phyloP scores from a whole-genome alignment of 768 basidiomycete genomes.

The Mycena galericulata region DNA sequence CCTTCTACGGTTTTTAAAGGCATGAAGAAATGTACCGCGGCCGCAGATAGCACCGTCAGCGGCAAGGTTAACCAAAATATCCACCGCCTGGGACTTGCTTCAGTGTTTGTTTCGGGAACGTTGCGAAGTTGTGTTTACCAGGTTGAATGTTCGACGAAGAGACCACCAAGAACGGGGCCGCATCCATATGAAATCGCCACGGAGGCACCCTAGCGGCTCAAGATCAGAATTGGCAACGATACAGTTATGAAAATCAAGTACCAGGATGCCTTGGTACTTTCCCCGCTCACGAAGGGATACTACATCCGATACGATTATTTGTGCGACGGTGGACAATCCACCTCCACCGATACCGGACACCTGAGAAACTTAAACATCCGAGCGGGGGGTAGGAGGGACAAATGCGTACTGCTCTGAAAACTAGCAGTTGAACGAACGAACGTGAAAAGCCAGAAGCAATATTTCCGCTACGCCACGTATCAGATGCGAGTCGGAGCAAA shows the following conservation, averaged over 20 bases:
- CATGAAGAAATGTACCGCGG: slow-evolving; percentile 61
- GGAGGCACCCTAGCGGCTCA: slow-evolving; percentile 51
- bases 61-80: slow-evolving; percentile 69
- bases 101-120: too few relatives aligned
- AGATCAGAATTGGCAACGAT: not conserved
- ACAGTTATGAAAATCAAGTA: slow-evolving; percentile 1
- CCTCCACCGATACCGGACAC: slow-evolving; percentile 67
- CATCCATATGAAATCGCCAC: slow-evolving; percentile 62
- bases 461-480: too few relatives aligned
- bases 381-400: not conserved
- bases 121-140: not conserved
- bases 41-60: slow-evolving; percentile 54
- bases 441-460: slow-evolving; percentile 62
- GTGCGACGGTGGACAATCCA: slow-evolving; percentile 62
- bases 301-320: slow-evolving; percentile 69
- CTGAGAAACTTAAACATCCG: slow-evolving; percentile 3
- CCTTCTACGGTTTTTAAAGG: slow-evolving; percentile 67
- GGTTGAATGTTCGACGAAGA: slow-evolving; percentile 56
- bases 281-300: slow-evolving; percentile 66
- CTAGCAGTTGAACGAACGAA: slow-evolving; percentile 63
- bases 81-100: slow-evolving; percentile 50
- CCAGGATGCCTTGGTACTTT: slow-evolving; percentile 69
- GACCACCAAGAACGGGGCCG: slow-evolving; percentile 66
- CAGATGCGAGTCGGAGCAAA: too few relatives aligned
- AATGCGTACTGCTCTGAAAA: slow-evolving; percentile 55